Percentiles rank a stretch among this genome's conserved stretches.
Conservation (phyloP, 768 basidiomycete genomes). For the Cubamyces lactineus region DNA sequence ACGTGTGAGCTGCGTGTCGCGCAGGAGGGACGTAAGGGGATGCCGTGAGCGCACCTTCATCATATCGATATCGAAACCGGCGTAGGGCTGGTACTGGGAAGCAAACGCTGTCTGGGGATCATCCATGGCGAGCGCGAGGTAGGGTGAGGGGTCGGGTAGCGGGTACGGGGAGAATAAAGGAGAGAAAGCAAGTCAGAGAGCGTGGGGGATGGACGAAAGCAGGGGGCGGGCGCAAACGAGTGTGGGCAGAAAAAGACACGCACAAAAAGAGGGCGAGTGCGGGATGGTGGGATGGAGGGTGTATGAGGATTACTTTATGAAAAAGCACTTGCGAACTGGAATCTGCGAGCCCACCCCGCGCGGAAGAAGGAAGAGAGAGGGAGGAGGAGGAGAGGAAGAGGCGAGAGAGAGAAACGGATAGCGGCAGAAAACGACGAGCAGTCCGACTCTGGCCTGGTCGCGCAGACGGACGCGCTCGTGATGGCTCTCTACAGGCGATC, state of each 20-base stretch:
- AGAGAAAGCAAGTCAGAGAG: constrained; percentile 59
- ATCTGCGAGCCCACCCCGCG: constrained; percentile 25
- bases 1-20: not conserved
- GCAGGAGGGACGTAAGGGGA: not conserved
- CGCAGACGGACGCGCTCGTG: not conserved
- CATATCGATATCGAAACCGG: constrained; percentile 83
- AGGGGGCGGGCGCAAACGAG: constrained; percentile 33
- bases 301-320: constrained; percentile 22
- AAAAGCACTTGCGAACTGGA: constrained; percentile 27
- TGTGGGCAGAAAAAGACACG: constrained; percentile 33
- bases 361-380: constrained; percentile 23
- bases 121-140: constrained; percentile 54
- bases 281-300: constrained; percentile 20
- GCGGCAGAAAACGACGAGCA: constrained; percentile 9
- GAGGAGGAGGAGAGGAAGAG: constrained; percentile 16
- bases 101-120: constrained; percentile 74
- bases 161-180: constrained; percentile 52
- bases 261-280: constrained; percentile 31
- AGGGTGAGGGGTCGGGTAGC: not conserved
- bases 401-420: constrained; percentile 12
- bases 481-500: constrained; percentile 13
- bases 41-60: constrained; percentile 67
- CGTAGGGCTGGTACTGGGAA: constrained; percentile 67
- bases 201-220: constrained; percentile 38
- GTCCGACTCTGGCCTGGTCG: not conserved